Conservation (phyloP, 164 flowering plant genomes). For the Nymphaea colorata region DNA sequence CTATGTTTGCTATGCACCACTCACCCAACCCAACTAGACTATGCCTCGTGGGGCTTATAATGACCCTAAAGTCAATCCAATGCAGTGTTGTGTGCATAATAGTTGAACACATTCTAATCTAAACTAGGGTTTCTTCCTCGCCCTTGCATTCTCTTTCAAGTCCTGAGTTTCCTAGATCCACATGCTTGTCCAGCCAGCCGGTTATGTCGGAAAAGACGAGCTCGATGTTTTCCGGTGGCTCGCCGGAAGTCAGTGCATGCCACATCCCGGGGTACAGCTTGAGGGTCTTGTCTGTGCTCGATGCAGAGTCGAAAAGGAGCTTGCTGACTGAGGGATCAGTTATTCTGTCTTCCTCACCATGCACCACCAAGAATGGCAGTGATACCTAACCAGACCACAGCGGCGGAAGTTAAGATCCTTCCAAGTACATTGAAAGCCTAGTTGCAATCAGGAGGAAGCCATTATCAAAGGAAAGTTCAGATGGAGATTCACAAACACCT, state of each 20-base stretch:
- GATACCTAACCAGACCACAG: conserved; percentile 27
- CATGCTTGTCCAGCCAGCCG: conserved; percentile 46
- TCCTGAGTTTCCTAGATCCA: conserved; percentile 17
- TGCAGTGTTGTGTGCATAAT: too few species aligned
- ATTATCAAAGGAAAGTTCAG: too few species aligned
- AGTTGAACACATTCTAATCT: too few species aligned
- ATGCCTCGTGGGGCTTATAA: too few species aligned
- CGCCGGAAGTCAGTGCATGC: conserved; percentile 74
- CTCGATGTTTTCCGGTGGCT: conserved; percentile 37
- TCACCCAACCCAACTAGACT: too few species aligned
- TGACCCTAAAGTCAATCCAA: too few species aligned
- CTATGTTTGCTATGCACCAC: too few species aligned
- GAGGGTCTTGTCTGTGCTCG: conserved; percentile 58
- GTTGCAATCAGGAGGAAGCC: too few species aligned
- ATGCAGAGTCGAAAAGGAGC: conserved; percentile 34
- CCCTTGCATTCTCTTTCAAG: conserved; percentile 38
- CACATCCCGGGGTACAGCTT: conserved; percentile 75
- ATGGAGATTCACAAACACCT: too few species aligned
- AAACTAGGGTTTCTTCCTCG: not conserved
- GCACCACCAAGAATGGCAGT: conserved; percentile 62
- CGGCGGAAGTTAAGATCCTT: not conserved
- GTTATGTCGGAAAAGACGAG: conserved; percentile 54
- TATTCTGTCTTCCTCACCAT: conserved; percentile 74
- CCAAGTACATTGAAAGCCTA: too few species aligned
- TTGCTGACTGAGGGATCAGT: conserved; percentile 54